phyloP scores from a whole-genome alignment of 140 eudicot species.

The Senecio squalidus region DNA sequence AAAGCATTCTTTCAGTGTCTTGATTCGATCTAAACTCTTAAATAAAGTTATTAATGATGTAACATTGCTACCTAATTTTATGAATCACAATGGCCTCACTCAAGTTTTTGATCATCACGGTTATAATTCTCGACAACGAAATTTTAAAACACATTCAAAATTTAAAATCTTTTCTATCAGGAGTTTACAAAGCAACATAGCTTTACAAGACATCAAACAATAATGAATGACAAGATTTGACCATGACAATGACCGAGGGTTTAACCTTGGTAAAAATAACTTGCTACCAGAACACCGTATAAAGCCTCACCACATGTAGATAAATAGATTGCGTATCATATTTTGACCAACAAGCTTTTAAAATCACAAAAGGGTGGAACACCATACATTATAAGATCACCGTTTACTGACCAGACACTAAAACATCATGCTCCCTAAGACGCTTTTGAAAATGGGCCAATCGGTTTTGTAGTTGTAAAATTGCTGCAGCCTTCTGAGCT shows the following conservation, averaged over 20 bases:
- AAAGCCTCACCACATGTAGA: no score
- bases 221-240: conserved; percentile 25
- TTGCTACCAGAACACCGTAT: background rate
- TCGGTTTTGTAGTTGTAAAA: conserved; percentile 72
- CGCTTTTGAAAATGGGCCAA: conserved; percentile 83
- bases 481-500: conserved; percentile 87
- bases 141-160: background rate
- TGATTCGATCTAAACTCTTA: background rate
- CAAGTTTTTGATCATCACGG: background rate
- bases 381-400: conserved; percentile 11
- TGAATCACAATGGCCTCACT: background rate
- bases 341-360: background rate
- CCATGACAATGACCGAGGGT: background rate
- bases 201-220: conserved; percentile 25
- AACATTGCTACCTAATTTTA: background rate
- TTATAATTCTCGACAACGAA: no score
- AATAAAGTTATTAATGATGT: no score
- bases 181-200: conserved; percentile 18
- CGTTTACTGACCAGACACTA: conserved; percentile 54
- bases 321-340: no score
- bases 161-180: conserved; percentile 1
- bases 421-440: conserved; percentile 80
- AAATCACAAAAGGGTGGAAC: conserved; percentile 1
- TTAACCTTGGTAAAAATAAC: background rate
- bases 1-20: no score